A percentile compares a stretch with the other conserved stretches of the same genome.
Evolutionary conservation across 805 yeast genomes (phyloP).

Genomic region (Candida dendrica): DNA sequence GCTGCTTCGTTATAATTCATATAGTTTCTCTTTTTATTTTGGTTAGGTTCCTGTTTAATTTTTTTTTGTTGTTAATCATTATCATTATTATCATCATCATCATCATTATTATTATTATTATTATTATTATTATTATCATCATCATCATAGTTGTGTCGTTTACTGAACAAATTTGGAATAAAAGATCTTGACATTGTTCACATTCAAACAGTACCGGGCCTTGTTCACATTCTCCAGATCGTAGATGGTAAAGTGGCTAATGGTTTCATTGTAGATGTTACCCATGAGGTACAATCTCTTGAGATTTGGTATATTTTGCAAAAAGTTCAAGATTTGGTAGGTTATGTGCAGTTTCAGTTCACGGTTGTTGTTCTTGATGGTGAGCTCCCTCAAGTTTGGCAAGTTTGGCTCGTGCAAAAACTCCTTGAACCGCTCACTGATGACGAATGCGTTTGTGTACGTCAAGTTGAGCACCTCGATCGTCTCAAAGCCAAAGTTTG

Average conservation of each 20-base stretch:
- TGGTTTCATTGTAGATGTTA: slow-evolving; percentile 26
- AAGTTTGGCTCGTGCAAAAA: slow-evolving; percentile 23
- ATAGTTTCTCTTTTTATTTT: too few species aligned
- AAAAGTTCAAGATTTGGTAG: slow-evolving; percentile 22
- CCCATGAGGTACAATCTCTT: slow-evolving; percentile 23
- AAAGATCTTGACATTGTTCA: slow-evolving; percentile 25
- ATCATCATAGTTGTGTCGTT: too few species aligned
- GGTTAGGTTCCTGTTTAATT: too few species aligned
- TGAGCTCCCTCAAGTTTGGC: slow-evolving; percentile 17
- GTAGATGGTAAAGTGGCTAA: slow-evolving; percentile 20
- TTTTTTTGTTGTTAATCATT: too few species aligned
- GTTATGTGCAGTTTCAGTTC: slow-evolving; percentile 24
- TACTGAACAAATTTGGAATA: slow-evolving; percentile 24
- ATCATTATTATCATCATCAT: too few species aligned
- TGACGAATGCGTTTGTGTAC: slow-evolving; percentile 25
- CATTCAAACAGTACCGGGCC: slow-evolving; percentile 18
- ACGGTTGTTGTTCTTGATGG: slow-evolving; percentile 22
- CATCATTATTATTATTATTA: too few species aligned
- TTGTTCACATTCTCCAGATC: slow-evolving; percentile 18
- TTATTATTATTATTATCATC: too few species aligned
- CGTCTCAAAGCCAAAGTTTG: slow-evolving; percentile 19
- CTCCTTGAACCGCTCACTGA: slow-evolving; percentile 28
- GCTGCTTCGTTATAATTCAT: too few species aligned
- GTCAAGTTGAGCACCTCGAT: slow-evolving; percentile 18
- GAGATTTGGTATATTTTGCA: slow-evolving; percentile 25